Base-by-base conservation (phyloP, 768 basidiomycete species). In the Dendrothele bispora region DNA sequence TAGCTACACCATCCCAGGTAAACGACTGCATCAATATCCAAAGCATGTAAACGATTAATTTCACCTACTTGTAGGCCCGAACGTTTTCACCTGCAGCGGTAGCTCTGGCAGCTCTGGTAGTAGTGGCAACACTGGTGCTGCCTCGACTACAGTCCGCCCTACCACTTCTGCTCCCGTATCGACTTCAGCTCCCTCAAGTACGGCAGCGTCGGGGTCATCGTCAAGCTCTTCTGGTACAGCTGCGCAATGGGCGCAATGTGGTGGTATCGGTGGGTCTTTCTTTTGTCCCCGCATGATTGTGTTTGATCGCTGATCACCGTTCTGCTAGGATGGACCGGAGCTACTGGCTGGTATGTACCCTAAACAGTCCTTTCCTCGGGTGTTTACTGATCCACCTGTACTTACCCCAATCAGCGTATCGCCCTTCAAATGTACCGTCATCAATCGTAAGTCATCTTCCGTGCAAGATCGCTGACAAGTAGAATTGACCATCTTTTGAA, bases 21-120 rank as follows among this genome's bases (percentile, higher is more conserved):
- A 24, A 28, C 28, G 39, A 17, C 15, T 35, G 12, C 3, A 11
- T n/a, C 36, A 3, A 7, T 22, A 10, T 20, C 2, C 14, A 34
- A 18, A 7, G 26, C 15, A 20, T 7, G 17, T 28, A 24, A n/a
- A 15, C 21, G 4, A 12, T 22, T 18, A 43, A 39, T 28, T 39
- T 46, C 14, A 47, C 18, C 10, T 5, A 22, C 36, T 29, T 48
- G 14, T 30, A 63, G 68, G 68, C 3, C 66, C 66, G 7, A 46
- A 59, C 27, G 63, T 64, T 8, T 62, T 68, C 46, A 60, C 59
- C 21, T 68, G 66, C 29, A 35, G 32, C 32, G 43, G 43, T n/a
- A 35, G 8, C 29, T 11, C 15, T 12, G 12, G 41, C 22, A 32
- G 30, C 30, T 7, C 34, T 35, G 34, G 15, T 35, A 35, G 34